Base-by-base conservation (phyloP, 495 filamentous ascomycete species). In the Geoglossum glabrum region DNA sequence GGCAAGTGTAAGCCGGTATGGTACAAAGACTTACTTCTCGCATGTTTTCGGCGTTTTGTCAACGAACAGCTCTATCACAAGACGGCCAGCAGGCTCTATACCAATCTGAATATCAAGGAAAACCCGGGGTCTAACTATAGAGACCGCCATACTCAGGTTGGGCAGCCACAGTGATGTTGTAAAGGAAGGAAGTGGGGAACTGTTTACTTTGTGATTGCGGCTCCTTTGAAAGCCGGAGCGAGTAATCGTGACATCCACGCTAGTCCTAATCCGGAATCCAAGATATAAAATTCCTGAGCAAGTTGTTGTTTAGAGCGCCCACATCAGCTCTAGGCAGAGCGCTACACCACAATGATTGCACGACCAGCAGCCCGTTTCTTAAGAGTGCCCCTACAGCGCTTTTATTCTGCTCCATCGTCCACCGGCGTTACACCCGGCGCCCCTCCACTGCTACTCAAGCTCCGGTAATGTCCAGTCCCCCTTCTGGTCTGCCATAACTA, bases 21-120 rank as follows among this genome's bases (percentile, higher is more conserved):
- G 4, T 17, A 50, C 17, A 27, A 27, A 36, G 3, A 46, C 50
- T 73, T 76, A 70, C 81, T 73, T 74, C 61, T 74, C 69, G 59
- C 66, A 70, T 57, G 72, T 73, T 38, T 66, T 63, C 17, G 73
- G 72, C 6, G 70, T 65, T 51, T 73, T 65, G 57, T 75, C 72
- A 45, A 59, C 59, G 61, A 74, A 75, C 34, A 75, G 63, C 60
- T 74, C 72, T 46, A 75, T 69, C 0, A 66, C 64, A n/a, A 75
- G 66, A 13, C 73, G 64, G 30, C 72, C 71, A 11, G 64, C 64
- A 10, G 70, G 70, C 50, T 73, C 64, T 25, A 60, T 62, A 51
- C 66, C 72, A 33, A 69, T 65, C 58, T 60, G 63, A 23, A 71
- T 58, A 28, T 74, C 70, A 23, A 73, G 59, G 27, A 71, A 73